Evolutionary conservation across 306 rosid species (phyloP).

Genomic region (Myrica gale): DNA sequence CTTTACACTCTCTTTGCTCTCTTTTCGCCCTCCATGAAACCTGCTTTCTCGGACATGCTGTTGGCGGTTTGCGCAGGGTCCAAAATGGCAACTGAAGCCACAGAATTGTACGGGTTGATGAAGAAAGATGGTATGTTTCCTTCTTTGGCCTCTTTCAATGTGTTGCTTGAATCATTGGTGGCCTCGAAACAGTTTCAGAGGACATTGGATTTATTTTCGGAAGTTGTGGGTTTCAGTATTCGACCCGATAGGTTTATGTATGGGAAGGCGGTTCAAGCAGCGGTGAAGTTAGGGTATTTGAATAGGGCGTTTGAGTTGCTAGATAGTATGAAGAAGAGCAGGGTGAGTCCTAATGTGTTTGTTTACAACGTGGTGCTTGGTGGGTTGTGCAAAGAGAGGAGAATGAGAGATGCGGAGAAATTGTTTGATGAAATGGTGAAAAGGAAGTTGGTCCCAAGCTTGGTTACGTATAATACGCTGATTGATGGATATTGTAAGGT

Average conservation of each 20-base stretch:
- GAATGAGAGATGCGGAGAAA: conserved; percentile 54
- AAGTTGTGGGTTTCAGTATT: conserved; percentile 47
- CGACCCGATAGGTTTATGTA: conserved; percentile 46
- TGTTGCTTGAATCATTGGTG: conserved; percentile 48
- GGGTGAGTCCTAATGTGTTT: conserved; percentile 43
- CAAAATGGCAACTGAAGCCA: conserved; percentile 41
- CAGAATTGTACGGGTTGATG: conserved; percentile 43
- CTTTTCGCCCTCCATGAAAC: conserved; percentile 41
- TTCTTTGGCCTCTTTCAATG: conserved; percentile 39
- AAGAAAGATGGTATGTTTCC: conserved; percentile 51
- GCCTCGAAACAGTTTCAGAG: conserved; percentile 33
- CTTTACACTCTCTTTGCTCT: conserved; percentile 37
- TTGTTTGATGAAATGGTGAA: conserved; percentile 65
- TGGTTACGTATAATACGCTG: conserved; percentile 61
- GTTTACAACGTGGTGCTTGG: conserved; percentile 54
- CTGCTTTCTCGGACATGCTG: conserved; percentile 47
- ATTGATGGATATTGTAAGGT: conserved; percentile 67
- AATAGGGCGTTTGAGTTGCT: conserved; percentile 43
- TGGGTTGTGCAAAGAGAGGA: conserved; percentile 52
- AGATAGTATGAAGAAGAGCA: conserved; percentile 44
- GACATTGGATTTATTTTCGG: conserved; percentile 42
- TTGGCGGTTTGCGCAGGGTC: conserved; percentile 48
- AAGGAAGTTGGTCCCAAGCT: conserved; percentile 38
- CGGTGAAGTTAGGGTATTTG: conserved; percentile 55
- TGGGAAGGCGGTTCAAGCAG: conserved; percentile 59